Percentiles rank a stretch among this genome's conserved stretches.
These are phyloP conservation scores for Draba incana DNA, from an alignment of 345 rosid species.

Conservation along the genomic window DNA sequence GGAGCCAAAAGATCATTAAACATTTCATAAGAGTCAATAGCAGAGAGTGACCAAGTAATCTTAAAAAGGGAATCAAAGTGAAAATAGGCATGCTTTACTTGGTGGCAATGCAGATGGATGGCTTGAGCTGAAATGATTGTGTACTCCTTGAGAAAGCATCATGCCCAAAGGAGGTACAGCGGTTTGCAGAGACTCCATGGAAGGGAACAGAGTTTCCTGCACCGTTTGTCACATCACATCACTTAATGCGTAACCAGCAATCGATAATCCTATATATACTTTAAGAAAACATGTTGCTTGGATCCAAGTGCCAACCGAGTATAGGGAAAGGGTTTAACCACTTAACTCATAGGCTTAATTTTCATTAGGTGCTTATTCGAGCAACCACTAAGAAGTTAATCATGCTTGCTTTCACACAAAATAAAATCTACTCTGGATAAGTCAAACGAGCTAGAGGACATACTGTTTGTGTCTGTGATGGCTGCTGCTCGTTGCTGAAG, in stretches of 20 bases:
- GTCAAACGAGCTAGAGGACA: constrained; percentile 40
- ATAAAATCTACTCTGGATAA: background rate
- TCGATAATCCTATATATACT: background rate
- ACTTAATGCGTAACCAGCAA: constrained; percentile 15
- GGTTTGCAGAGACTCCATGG: constrained; percentile 69
- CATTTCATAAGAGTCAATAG: constrained; percentile 5
- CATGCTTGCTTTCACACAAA: constrained; percentile 5
- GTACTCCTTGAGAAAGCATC: constrained; percentile 56
- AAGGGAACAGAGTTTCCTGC: constrained; percentile 67
- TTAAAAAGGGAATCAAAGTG: background rate
- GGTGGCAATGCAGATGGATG: constrained; percentile 57
- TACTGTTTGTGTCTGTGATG: constrained; percentile 63
- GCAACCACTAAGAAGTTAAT: background rate
- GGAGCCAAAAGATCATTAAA: constrained; percentile 23
- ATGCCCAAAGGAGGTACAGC: constrained; percentile 58
- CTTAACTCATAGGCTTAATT: background rate
- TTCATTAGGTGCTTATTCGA: background rate
- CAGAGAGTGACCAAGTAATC: background rate
- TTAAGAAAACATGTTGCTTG: background rate
- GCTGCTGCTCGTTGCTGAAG: constrained; percentile 52
- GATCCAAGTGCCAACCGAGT: background rate
- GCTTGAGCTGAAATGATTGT: constrained; percentile 47
- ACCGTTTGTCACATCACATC: constrained; percentile 40
- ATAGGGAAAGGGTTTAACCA: constrained; percentile 5
- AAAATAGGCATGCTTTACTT: constrained; percentile 46